phyloP scores from a whole-genome alignment of 306 rosid species.

The barrel medic (Medicago truncatula) region MtrunA17r5.0-ANR NC_053046.1:11197001-11197500 shows the following conservation, averaged over 20 bases:
- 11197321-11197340: constrained; percentile 60
- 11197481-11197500: constrained; percentile 53
- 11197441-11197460: constrained; percentile 53
- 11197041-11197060: constrained; percentile 71
- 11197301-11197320: constrained; percentile 48
- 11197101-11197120: constrained; percentile 11
- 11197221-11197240: constrained; percentile 45
- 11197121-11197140: constrained; percentile 29
- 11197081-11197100: background rate
- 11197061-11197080: constrained; percentile 1
- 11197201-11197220: constrained; percentile 57
- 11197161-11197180: constrained; percentile 57
- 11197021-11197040: constrained; percentile 57
- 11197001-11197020: constrained; percentile 82
- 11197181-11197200: constrained; percentile 61
- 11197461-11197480: constrained; percentile 47
- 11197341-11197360: constrained; percentile 53
- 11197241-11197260: constrained; percentile 58
- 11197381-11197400: constrained; percentile 50
- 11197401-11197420: constrained; percentile 47
- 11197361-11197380: constrained; percentile 44
- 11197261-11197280: constrained; percentile 49
- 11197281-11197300: constrained; percentile 53
- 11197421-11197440: constrained; percentile 68
- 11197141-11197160: constrained; percentile 65